A percentile compares a stretch with the other conserved stretches of the same genome.
Evolutionary conservation across 495 filamentous ascomycete genomes (phyloP).

Genomic region (Gamarada debralockiae): DNA sequence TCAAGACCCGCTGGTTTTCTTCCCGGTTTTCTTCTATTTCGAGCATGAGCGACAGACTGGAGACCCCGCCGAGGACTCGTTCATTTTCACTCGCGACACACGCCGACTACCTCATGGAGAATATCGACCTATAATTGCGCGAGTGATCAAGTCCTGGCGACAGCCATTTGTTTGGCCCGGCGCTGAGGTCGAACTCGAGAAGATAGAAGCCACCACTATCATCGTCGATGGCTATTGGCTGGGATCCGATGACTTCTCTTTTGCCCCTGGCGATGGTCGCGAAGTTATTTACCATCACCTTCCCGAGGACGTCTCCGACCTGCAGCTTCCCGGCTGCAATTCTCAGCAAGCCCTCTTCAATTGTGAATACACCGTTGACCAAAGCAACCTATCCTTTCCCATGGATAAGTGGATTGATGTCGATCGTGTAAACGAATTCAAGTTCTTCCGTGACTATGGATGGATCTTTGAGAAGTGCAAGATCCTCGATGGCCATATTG

Average conservation of each 20-base stretch:
- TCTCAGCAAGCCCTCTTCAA: neutral
- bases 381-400: neutral
- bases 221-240: conserved; percentile 1
- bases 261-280: too few species aligned
- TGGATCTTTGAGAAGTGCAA: conserved; percentile 33
- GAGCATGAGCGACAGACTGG: conserved; percentile 48
- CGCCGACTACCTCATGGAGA: conserved; percentile 39
- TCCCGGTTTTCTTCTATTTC: conserved; percentile 58
- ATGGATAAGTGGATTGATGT: neutral
- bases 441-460: conserved; percentile 18
- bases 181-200: neutral
- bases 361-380: neutral
- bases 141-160: neutral
- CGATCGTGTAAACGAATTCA: neutral
- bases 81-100: conserved; percentile 58
- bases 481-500: conserved; percentile 8
- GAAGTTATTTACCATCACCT: neutral
- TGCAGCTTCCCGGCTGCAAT: neutral
- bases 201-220: too few species aligned
- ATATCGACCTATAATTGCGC: neutral
- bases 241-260: neutral
- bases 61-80: conserved; percentile 47
- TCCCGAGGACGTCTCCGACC: too few species aligned
- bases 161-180: neutral
- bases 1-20: neutral